Percentiles rank a stretch among this genome's conserved stretches.
Evolutionary conservation across 2,329 filamentous ascomycete species (phyloP).

Genomic region (Fusarium beomiforme): DNA sequence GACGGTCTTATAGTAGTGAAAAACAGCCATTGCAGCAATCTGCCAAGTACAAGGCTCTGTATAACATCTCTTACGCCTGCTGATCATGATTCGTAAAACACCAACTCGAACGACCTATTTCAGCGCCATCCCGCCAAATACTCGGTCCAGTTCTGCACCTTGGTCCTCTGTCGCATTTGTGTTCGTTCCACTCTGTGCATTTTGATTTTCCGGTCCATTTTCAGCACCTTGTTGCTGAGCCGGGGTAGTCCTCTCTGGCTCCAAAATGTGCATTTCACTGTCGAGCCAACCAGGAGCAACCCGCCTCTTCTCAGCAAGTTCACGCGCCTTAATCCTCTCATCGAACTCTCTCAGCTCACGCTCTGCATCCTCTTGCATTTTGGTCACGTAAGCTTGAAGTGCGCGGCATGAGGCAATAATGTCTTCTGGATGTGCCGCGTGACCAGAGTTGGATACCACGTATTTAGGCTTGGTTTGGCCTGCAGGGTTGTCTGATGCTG

Average conservation of each 20-base stretch:
- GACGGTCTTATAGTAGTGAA: background rate
- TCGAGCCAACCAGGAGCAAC: constrained; percentile 86
- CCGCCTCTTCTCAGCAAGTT: constrained; percentile 81
- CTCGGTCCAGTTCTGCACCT: constrained; percentile 66
- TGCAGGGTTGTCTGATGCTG: constrained; percentile 49
- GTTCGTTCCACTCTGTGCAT: constrained; percentile 23
- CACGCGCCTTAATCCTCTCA: constrained; percentile 69
- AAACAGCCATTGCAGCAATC: background rate
- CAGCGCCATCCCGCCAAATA: constrained; percentile 61
- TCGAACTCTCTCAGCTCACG: constrained; percentile 76
- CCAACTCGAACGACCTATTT: constrained; percentile 31
- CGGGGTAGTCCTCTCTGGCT: constrained; percentile 66
- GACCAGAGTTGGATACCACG: constrained; percentile 79
- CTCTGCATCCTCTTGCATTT: constrained; percentile 74
- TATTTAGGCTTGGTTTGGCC: constrained; percentile 70
- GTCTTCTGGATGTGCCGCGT: constrained; percentile 86
- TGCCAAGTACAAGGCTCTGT: background rate
- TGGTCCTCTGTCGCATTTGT: constrained; percentile 55
- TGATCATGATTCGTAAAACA: constrained; percentile 26
- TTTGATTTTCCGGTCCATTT: constrained; percentile 18
- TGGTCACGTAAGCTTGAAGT: constrained; percentile 78
- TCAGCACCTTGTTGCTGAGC: constrained; percentile 43
- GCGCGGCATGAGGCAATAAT: constrained; percentile 85
- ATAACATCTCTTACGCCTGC: constrained; percentile 3
- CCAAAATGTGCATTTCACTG: constrained; percentile 73